Conservation (phyloP, 768 basidiomycete genomes). For the Boletus sp. region DNA sequence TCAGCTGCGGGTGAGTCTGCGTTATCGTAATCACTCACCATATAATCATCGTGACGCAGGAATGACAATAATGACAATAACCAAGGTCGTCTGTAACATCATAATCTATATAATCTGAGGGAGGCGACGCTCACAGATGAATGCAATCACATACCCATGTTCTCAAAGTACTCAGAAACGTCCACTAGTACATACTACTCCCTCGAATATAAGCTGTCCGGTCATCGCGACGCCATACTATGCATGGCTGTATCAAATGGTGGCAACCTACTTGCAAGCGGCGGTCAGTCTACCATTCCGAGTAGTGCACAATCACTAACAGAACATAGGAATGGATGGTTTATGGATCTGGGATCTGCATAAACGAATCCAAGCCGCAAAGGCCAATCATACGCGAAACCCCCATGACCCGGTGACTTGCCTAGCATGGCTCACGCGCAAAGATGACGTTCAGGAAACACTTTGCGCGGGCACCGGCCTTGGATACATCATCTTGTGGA, state of each 20-base stretch:
- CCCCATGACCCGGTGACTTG: neutral
- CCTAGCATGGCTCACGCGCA: neutral
- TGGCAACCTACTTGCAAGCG: conserved; percentile 3
- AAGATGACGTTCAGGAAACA: neutral
- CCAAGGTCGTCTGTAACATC: too few relatives aligned
- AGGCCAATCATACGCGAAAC: neutral
- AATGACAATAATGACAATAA: too few relatives aligned
- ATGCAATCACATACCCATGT: too few relatives aligned
- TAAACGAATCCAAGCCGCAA: neutral
- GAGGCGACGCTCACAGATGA: too few relatives aligned
- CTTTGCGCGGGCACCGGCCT: neutral
- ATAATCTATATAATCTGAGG: too few relatives aligned
- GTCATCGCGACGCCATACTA: conserved; percentile 3
- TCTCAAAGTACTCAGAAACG: too few relatives aligned
- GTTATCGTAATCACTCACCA: too few relatives aligned
- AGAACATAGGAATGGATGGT: neutral
- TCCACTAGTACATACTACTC: too few relatives aligned
- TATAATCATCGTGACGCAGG: too few relatives aligned
- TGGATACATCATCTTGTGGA: neutral
- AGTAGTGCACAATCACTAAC: neutral
- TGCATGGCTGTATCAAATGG: conserved; percentile 2
- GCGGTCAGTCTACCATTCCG: conserved; percentile 2
- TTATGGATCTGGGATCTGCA: neutral
- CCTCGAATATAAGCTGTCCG: neutral
- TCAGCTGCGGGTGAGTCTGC: too few relatives aligned